These are phyloP conservation scores for Syncephalastrum contaminatum DNA, from an alignment of 371 early-diverging fungal genomes.

Conservation along the genomic window DNA sequence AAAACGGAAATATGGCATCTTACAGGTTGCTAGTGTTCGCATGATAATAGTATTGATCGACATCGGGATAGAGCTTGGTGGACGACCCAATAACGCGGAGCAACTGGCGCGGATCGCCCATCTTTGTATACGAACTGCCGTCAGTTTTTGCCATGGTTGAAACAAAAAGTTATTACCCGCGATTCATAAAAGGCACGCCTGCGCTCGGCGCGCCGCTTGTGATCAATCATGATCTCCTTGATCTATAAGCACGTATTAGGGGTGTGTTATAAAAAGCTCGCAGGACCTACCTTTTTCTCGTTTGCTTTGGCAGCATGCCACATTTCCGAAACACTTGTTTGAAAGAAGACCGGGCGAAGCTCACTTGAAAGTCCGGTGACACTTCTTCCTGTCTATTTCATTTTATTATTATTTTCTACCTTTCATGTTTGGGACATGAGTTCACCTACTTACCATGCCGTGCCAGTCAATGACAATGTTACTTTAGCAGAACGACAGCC, in stretches of 20 bases:
- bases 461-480: constrained; percentile 19
- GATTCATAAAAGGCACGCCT: constrained; percentile 61
- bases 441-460: constrained; percentile 28
- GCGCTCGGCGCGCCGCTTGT: constrained; percentile 56
- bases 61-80: constrained; percentile 48
- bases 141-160: neutral
- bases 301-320: constrained; percentile 36
- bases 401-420: neutral
- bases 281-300: constrained; percentile 41
- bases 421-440: constrained; percentile 1
- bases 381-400: neutral
- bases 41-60: constrained; percentile 54
- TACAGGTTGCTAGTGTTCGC: constrained; percentile 54
- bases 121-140: constrained; percentile 21
- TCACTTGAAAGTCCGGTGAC: constrained; percentile 1
- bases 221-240: constrained; percentile 55
- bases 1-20: constrained; percentile 6
- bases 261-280: too few relatives aligned
- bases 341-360: neutral
- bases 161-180: constrained; percentile 26
- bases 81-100: constrained; percentile 56
- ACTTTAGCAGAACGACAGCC: neutral
- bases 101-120: constrained; percentile 60
- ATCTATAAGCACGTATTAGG: constrained; percentile 21
- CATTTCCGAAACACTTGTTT: constrained; percentile 7